Conservation (phyloP, 2,329 filamentous ascomycete species). For the Lachnellula willkommii region DNA sequence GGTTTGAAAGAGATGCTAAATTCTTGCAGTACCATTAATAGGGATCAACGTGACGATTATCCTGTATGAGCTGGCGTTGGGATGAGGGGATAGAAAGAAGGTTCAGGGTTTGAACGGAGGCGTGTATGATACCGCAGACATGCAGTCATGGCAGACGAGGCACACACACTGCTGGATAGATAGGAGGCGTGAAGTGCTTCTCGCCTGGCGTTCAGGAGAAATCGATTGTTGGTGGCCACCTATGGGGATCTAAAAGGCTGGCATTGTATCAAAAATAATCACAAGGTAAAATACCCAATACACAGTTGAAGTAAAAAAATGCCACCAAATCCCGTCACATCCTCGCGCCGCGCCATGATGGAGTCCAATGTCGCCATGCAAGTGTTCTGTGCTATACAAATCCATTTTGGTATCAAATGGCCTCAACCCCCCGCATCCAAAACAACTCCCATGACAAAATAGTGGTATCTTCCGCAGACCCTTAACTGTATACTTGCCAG, state of each 20-base stretch:
- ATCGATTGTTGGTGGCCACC: background rate
- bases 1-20: background rate
- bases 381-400: slow-evolving; percentile 4
- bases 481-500: background rate
- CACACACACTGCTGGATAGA: too few relatives aligned
- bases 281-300: background rate
- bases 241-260: background rate
- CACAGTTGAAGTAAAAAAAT: background rate
- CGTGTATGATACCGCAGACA: background rate
- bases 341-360: background rate
- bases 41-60: slow-evolving; percentile 78
- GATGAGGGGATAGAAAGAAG: slow-evolving; percentile 37
- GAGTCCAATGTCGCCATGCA: background rate
- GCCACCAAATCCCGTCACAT: background rate
- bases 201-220: slow-evolving; percentile 10
- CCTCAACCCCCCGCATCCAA: background rate
- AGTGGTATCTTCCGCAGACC: slow-evolving; percentile 4
- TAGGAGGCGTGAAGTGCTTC: background rate
- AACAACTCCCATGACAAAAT: background rate
- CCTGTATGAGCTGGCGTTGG: slow-evolving; percentile 72
- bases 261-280: background rate
- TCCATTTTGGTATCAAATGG: background rate
- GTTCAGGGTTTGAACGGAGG: background rate
- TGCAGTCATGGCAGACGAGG: background rate
- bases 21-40: slow-evolving; percentile 68